Percentiles rank a stretch among this genome's conserved stretches.
These are phyloP conservation scores for Mrakiaceae sp. DNA, from an alignment of 1,284 basidiomycete genomes.

Conservation along the genomic window DNA sequence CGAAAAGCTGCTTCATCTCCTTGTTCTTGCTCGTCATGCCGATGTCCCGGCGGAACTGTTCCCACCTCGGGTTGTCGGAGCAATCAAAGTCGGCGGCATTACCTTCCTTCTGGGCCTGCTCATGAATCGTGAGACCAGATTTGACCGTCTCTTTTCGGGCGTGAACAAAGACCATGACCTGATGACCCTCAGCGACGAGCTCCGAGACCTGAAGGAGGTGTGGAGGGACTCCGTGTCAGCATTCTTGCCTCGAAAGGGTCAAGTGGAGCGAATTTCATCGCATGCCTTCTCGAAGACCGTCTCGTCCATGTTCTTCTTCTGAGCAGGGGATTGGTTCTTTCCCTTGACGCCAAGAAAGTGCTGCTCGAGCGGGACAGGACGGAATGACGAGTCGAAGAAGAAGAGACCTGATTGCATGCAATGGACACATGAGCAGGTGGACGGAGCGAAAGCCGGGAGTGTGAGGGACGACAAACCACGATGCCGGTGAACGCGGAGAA, in stretches of 20 bases:
- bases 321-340: constrained; percentile 63
- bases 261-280: not conserved
- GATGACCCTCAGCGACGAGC: constrained; percentile 76
- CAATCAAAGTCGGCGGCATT: constrained; percentile 66
- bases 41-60: constrained; percentile 65
- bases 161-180: constrained; percentile 99
- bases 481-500: constrained; percentile 52
- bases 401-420: constrained; percentile 57
- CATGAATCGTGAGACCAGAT: constrained; percentile 71
- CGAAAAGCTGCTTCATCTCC: constrained; percentile 93
- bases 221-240: not conserved
- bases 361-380: constrained; percentile 93
- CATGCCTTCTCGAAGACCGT: constrained; percentile 74
- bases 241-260: not conserved
- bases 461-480: not conserved
- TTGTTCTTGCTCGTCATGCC: constrained; percentile 68
- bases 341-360: constrained; percentile 94
- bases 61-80: constrained; percentile 62
- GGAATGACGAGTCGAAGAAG: constrained; percentile 96
- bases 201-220: constrained; percentile 46
- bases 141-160: constrained; percentile 98
- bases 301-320: constrained; percentile 78
- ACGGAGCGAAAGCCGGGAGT: not conserved
- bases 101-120: constrained; percentile 65
- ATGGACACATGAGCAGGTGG: not conserved